Base-by-base conservation (phyloP, 257 asterid species). In the Leptodermis oblonga region DNA sequence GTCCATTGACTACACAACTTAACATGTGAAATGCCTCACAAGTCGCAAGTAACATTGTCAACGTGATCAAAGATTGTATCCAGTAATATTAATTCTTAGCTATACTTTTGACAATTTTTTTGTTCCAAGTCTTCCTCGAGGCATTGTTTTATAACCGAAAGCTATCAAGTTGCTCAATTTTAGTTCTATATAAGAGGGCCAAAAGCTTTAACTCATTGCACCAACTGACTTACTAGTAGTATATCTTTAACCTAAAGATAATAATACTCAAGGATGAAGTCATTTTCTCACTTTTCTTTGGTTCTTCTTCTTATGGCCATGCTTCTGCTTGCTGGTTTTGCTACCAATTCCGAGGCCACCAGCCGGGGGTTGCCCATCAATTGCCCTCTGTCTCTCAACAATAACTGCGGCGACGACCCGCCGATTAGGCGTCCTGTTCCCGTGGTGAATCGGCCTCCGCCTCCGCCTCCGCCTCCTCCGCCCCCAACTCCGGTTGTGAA, bases 381-480 rank as follows among this genome's bases (percentile, higher is more conserved):
- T 12, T 52, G 59, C 31, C 59, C 59, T 13, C n/a, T 52, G 59
- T 52, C 3, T 9, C 30, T 52, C 59, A 9, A 22, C 28, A 22
- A 22, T 52, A 13, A 52, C 23, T 52, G 59, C 31, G 31, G 59
- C 3, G 59, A 52, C n/a, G 59, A 5, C 55, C 26, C 2, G 5
- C n/a, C n/a, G n/a, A n/a, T n/a, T n/a, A n/a, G n/a, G n/a, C 23
- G 20, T 46, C 22, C 43, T 10, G 43, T 39, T 10, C 43, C 55
- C 26, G 55, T 49, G 12, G 59, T 52, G 2, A 52, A n/a, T n/a
- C n/a, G n/a, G n/a, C n/a, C 31, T 52, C 59, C 31, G 1, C 0
- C 59, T 52, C 58, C 58, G 30, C 58, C 56, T 51, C 55, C 56
- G 2, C 56, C 56, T 5, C 59, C 59, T 5, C 59, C 59, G 31